Evolutionary conservation across 495 filamentous ascomycete genomes (phyloP).

Genomic region (Viridothelium virens): DNA sequence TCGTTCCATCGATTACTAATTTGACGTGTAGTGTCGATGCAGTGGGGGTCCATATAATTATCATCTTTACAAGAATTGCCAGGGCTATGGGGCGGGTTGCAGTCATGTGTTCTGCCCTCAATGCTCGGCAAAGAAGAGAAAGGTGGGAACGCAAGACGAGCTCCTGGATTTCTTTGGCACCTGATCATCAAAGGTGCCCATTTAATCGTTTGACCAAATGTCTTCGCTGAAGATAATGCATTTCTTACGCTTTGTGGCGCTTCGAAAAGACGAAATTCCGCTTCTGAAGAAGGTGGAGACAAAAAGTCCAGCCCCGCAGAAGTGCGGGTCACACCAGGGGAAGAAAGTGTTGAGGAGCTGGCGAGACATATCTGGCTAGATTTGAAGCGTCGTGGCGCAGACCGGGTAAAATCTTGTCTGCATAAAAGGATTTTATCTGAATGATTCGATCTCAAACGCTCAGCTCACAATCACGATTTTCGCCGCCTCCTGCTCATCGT

Average conservation of each 20-base stretch:
- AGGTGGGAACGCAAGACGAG: background rate
- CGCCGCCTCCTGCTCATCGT: no score
- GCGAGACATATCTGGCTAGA: no score
- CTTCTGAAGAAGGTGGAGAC: no score
- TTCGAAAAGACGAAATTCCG: background rate
- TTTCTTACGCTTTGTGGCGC: background rate
- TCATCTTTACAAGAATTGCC: background rate
- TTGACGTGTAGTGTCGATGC: constrained; percentile 1
- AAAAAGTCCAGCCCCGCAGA: no score
- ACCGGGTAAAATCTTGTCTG: no score
- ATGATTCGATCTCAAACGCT: no score
- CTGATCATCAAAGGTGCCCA: background rate
- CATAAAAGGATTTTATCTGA: no score
- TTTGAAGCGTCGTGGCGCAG: no score
- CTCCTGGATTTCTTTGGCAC: background rate
- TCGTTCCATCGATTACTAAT: background rate
- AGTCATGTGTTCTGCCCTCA: background rate
- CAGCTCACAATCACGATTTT: no score
- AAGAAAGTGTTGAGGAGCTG: no score
- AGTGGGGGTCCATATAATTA: background rate
- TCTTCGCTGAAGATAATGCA: background rate
- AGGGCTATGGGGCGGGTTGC: background rate
- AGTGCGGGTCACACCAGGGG: no score
- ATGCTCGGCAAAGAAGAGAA: background rate
- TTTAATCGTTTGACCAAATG: background rate